These are phyloP conservation scores for Candida ficus DNA, from an alignment of 805 yeast species.

Conservation along the genomic window DNA sequence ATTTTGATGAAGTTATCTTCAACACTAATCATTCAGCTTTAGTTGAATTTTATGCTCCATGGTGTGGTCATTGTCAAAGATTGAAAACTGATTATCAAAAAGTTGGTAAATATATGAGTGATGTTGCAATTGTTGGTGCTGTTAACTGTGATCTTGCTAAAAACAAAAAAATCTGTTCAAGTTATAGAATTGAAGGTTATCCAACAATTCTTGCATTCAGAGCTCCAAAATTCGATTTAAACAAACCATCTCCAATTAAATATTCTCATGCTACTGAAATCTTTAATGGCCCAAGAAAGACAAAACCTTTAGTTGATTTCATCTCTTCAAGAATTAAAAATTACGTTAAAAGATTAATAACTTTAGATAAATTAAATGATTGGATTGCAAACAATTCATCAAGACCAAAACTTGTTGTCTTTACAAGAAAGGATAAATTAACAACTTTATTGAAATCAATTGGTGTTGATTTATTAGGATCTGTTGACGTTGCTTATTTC, in stretches of 20 bases:
- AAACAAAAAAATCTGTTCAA: constrained; percentile 66
- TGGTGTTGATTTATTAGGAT: constrained; percentile 62
- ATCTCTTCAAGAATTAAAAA: constrained; percentile 57
- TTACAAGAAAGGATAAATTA: constrained; percentile 44
- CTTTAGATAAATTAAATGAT: constrained; percentile 28
- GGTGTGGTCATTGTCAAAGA: constrained; percentile 94
- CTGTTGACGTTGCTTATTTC: constrained; percentile 42
- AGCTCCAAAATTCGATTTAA: constrained; percentile 58
- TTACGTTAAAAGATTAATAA: constrained; percentile 50
- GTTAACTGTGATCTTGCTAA: constrained; percentile 75
- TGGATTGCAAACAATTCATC: constrained; percentile 15
- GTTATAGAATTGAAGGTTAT: constrained; percentile 64
- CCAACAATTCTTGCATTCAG: constrained; percentile 82
- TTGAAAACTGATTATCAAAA: constrained; percentile 60
- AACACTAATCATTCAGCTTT: constrained; percentile 72
- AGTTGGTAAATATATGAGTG: constrained; percentile 55
- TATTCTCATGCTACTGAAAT: constrained; percentile 47
- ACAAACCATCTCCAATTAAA: constrained; percentile 14
- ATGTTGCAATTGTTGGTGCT: constrained; percentile 64
- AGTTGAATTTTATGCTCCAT: constrained; percentile 91
- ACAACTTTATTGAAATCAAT: constrained; percentile 58
- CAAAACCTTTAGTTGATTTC: constrained; percentile 49
- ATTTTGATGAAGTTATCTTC: constrained; percentile 62
- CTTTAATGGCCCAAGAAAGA: constrained; percentile 57
- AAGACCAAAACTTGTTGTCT: constrained; percentile 41